phyloP scores from a whole-genome alignment of 371 early-diverging fungal genomes.

The Sporodiniella umbellata region DNA sequence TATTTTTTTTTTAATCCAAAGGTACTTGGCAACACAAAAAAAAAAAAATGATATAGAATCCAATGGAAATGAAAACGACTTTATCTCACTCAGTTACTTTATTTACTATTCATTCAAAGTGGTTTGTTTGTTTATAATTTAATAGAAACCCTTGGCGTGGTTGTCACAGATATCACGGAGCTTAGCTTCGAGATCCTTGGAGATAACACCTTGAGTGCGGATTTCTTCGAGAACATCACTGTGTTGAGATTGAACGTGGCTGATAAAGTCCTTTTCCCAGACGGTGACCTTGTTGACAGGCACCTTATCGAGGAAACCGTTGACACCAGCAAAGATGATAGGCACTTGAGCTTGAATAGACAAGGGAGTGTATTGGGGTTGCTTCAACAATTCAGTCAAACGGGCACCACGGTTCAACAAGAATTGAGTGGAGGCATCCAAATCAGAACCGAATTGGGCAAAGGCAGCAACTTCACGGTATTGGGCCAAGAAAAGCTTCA shows the following conservation, averaged over 20 bases:
- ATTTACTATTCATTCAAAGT: background rate
- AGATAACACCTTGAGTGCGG: conserved; percentile 67
- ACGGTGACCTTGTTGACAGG: conserved; percentile 84
- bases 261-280: conserved; percentile 87
- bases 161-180: conserved; percentile 73
- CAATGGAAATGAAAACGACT: too few relatives aligned
- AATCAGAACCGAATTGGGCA: conserved; percentile 97
- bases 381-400: conserved; percentile 94
- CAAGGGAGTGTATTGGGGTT: conserved; percentile 91
- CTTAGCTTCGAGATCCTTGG: conserved; percentile 71
- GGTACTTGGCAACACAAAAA: too few relatives aligned
- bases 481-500: conserved; percentile 97
- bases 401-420: conserved; percentile 97
- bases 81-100: background rate
- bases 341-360: conserved; percentile 93
- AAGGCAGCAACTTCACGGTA: conserved; percentile 98
- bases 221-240: conserved; percentile 80
- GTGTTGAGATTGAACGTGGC: conserved; percentile 82
- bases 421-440: conserved; percentile 97
- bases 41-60: too few relatives aligned
- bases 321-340: conserved; percentile 93
- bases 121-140: conserved; percentile 16
- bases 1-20: background rate
- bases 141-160: conserved; percentile 81
- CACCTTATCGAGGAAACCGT: conserved; percentile 97